These are phyloP conservation scores for Haematococcus lacustris DNA, from an alignment of 139 green algal species.

Conservation along the genomic window DNA sequence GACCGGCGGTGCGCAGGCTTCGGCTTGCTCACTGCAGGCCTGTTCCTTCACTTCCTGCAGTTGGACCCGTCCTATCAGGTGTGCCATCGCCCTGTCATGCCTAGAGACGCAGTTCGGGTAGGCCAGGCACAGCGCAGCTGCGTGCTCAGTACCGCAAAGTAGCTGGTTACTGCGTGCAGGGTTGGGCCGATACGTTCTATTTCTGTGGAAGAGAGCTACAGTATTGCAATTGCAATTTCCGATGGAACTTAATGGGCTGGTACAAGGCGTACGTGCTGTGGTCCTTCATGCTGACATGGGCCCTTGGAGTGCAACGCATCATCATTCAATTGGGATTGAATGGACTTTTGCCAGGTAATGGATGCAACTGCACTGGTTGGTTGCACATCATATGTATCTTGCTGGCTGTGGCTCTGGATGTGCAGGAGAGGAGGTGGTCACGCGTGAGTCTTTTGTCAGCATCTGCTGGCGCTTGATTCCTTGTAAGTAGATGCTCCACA, in stretches of 20 bases:
- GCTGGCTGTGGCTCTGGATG: not conserved
- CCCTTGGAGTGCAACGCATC: conserved; percentile 54
- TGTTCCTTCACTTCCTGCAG: too few species aligned
- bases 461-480: conserved; percentile 80
- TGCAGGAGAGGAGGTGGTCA: conserved; percentile 74
- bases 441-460: conserved; percentile 66
- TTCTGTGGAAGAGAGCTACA: conserved; percentile 62
- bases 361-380: not conserved
- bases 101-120: too few species aligned
- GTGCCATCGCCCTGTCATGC: too few species aligned
- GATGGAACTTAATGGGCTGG: conserved; percentile 65
- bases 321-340: conserved; percentile 48
- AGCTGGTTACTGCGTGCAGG: too few species aligned
- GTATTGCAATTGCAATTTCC: conserved; percentile 65
- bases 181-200: conserved; percentile 68
- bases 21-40: too few species aligned
- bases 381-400: not conserved
- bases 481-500: conserved; percentile 16
- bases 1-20: too few species aligned
- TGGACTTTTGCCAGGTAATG: conserved; percentile 61
- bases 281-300: conserved; percentile 58
- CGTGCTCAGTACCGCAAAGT: too few species aligned
- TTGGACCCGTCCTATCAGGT: too few species aligned
- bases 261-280: conserved; percentile 61
- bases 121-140: too few species aligned